Evolutionary conservation across 129 eudicot genomes (phyloP).

Genomic region (Tagetes erecta): DNA sequence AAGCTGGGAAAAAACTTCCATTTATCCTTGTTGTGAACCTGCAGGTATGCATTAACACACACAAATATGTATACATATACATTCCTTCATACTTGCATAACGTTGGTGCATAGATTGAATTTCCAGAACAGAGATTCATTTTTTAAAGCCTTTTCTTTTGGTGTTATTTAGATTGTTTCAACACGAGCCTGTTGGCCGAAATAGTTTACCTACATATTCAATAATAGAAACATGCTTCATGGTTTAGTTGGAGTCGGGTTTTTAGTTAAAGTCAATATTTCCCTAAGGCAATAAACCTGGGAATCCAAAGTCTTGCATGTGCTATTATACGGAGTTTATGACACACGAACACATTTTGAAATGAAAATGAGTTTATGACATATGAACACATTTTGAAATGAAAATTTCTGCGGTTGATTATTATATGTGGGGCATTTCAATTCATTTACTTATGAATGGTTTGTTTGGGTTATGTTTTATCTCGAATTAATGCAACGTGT

Average conservation of each 20-base stretch:
- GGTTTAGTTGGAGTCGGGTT: neutral
- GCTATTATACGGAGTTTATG: neutral
- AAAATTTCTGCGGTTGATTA: neutral
- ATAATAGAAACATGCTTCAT: neutral
- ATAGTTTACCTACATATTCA: neutral
- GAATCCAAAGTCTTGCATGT: neutral
- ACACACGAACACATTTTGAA: neutral
- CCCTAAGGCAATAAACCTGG: neutral
- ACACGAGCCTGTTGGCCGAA: slow-evolving; percentile 8
- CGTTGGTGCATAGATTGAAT: neutral
- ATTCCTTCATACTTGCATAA: neutral
- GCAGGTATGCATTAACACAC: slow-evolving; percentile 47
- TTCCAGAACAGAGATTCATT: neutral
- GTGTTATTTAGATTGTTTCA: slow-evolving; percentile 5
- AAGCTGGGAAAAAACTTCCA: slow-evolving; percentile 79
- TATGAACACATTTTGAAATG: neutral
- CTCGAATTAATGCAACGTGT: slow-evolving; percentile 8
- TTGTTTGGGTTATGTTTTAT: neutral
- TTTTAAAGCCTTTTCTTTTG: neutral
- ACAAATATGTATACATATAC: neutral
- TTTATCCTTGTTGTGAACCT: slow-evolving; percentile 84
- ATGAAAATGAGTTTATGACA: neutral
- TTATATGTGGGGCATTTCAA: neutral
- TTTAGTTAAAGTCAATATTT: neutral
- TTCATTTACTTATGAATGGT: neutral